These are phyloP conservation scores for Sclerotinia borealis DNA, from an alignment of 2,329 filamentous ascomycete species.

Conservation along the genomic window DNA sequence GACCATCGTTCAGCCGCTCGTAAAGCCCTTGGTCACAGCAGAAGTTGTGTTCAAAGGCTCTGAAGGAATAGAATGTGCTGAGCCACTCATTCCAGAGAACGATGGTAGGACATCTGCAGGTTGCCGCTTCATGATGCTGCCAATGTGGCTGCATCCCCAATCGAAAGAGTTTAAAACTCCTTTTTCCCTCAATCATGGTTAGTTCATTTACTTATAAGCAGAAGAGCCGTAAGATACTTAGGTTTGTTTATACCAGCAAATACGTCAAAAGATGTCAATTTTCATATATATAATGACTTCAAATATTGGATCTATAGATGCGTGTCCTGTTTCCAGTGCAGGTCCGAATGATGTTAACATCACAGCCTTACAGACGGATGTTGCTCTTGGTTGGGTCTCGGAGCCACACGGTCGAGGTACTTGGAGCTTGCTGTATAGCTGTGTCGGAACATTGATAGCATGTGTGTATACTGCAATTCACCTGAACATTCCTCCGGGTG, in stretches of 20 bases:
- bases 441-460: conserved; percentile 8
- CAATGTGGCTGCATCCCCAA: not conserved
- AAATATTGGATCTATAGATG: not conserved
- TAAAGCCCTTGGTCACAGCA: not conserved
- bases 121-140: not conserved
- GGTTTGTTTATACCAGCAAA: not conserved
- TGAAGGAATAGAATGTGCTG: no score
- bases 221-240: not conserved
- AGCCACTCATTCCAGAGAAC: not conserved
- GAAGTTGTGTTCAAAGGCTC: not conserved
- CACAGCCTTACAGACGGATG: not conserved
- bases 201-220: not conserved
- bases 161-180: not conserved
- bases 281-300: not conserved
- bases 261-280: not conserved
- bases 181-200: not conserved
- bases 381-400: not conserved
- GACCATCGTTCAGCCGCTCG: no score
- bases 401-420: not conserved
- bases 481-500: conserved; percentile 10
- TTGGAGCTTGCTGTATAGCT: conserved; percentile 10
- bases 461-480: conserved; percentile 17
- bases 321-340: not conserved
- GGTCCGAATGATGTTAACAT: not conserved
- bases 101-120: not conserved